A percentile compares a stretch with the other conserved stretches of the same genome.
Conservation (phyloP, 441 rosid genomes). For the Populus hybrid region DNA sequence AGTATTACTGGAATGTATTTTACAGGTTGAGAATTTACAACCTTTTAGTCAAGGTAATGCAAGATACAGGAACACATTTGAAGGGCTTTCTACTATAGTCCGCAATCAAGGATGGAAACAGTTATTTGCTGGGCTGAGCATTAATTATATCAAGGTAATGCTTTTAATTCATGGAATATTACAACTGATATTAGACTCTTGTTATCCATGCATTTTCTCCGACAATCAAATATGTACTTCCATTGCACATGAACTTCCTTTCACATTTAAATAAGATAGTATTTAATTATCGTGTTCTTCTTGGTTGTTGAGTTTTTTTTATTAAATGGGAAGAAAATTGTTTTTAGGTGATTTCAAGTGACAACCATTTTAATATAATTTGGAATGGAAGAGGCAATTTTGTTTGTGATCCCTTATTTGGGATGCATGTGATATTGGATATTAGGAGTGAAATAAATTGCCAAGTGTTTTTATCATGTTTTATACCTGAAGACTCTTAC, state of each 20-base stretch:
- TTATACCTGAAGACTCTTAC: not conserved
- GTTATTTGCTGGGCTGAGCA: slow-evolving; percentile 93
- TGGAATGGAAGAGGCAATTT: not conserved
- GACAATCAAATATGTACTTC: not conserved
- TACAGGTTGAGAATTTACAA: slow-evolving; percentile 75
- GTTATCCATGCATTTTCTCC: not conserved
- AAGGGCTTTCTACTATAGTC: slow-evolving; percentile 63
- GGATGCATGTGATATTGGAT: not conserved
- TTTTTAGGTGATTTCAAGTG: not conserved
- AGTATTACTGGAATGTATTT: not conserved
- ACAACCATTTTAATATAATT: not conserved
- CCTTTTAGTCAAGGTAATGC: slow-evolving; percentile 42
- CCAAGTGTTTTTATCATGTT: not conserved
- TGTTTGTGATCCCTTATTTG: not conserved
- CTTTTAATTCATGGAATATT: not conserved
- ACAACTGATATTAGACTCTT: not conserved
- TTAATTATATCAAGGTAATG: slow-evolving; percentile 83
- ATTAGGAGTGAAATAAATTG: not conserved
- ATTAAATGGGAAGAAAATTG: not conserved
- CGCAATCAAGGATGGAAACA: slow-evolving; percentile 89
- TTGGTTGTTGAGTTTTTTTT: not conserved
- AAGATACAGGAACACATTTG: slow-evolving; percentile 64
- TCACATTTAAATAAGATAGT: not conserved
- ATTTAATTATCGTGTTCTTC: not conserved
- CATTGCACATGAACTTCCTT: not conserved